Percentiles rank a stretch among this genome's conserved stretches.
Conservation (phyloP, 306 rosid genomes). For the Casuarina glauca region DNA sequence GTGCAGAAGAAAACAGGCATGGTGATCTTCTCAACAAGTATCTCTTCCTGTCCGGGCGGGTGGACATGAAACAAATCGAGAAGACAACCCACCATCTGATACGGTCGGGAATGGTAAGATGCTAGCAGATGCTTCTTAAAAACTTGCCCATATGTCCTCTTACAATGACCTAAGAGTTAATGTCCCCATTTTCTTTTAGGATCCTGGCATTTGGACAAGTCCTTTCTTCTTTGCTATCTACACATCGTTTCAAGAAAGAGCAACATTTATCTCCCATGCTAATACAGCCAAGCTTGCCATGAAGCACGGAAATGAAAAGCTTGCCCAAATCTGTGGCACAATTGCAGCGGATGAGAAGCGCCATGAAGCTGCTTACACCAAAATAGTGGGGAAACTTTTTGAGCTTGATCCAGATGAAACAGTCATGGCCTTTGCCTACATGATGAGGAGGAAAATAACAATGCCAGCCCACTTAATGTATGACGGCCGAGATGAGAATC, state of each 20-base stretch:
- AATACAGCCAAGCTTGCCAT: conserved; percentile 82
- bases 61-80: conserved; percentile 84
- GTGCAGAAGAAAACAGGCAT: conserved; percentile 88
- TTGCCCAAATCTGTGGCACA: conserved; percentile 87
- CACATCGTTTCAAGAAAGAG: conserved; percentile 92
- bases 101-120: conserved; percentile 75
- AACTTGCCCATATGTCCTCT: background rate
- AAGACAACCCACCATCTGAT: conserved; percentile 80
- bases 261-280: conserved; percentile 83
- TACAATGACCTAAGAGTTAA: background rate
- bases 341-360: conserved; percentile 90
- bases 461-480: conserved; percentile 93
- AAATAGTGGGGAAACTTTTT: conserved; percentile 71
- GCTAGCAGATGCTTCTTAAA: too few relatives aligned
- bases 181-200: conserved; percentile 32
- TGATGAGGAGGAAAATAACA: conserved; percentile 83
- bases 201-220: conserved; percentile 71
- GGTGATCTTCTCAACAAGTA: conserved; percentile 90
- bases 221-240: conserved; percentile 80
- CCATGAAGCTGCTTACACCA: conserved; percentile 82
- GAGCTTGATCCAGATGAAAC: conserved; percentile 82
- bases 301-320: conserved; percentile 67
- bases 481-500: conserved; percentile 66
- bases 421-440: conserved; percentile 61
- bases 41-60: conserved; percentile 73